Base-by-base conservation (phyloP, 2,329 filamentous ascomycete species). In the Penicillium verrucosum region DNA sequence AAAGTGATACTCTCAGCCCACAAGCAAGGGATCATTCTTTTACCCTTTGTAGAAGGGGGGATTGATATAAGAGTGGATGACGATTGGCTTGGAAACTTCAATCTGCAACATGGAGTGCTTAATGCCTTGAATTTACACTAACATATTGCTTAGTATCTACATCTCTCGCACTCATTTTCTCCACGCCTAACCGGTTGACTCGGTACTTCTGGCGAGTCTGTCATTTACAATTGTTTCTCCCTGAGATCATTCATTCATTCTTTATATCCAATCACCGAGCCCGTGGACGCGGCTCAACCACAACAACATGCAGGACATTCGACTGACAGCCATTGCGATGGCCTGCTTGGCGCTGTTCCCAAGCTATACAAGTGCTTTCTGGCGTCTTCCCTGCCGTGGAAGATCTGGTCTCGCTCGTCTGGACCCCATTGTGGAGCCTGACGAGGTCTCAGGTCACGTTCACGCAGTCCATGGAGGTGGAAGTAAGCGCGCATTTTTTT, bases 331-430 rank as follows among this genome's bases (percentile, higher is more conserved):
- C 42, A 42, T 58, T 37, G 51, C 72, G 50, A 57, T 70, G 57
- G 65, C 68, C 51, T 60, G 60, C 44, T 42, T 72, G 40, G 60
- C 67, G 34, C 55, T 75, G 56, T 70, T 73, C 18, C 64, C 69
- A 4, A 59, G 62, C 30, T 60, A 67, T 42, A 81, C 79, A 45
- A 70, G 82, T 65, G 92, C 89, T 58, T 96, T 96, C 75, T 96
- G 90, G 90, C 90, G 92, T 70, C 89, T 96, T 82, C 88, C 90
- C 67, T 96, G 91, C 75, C 88, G 84, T 64, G 86, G 85, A 54
- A 82, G 83, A 45, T 80, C 86, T 62, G 89, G 86, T 60, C 72
- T 90, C 56, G 88, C 85, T 48, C 84, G 90, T 56, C 79, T 96
- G 40, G 91, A 96, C 70, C 91, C 91, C 18, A 80, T 96, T 54